Conservation (phyloP, 2,329 filamentous ascomycete genomes). For the Exophiala viscosa region DNA sequence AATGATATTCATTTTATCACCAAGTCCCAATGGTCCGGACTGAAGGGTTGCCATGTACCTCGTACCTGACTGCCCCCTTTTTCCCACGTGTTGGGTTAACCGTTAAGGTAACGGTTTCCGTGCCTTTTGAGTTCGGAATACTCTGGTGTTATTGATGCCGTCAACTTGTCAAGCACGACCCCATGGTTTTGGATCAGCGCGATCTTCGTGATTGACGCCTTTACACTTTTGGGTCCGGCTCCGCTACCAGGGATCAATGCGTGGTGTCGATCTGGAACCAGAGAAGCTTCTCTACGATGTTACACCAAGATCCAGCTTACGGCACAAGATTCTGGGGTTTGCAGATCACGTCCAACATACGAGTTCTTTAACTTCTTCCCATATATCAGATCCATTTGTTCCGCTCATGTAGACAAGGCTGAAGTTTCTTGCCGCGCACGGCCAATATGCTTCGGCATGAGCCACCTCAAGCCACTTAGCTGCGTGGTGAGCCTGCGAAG, state of each 20-base stretch:
- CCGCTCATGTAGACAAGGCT: too few relatives aligned
- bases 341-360: too few relatives aligned
- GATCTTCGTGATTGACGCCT: slow-evolving; percentile 8
- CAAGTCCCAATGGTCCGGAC: too few relatives aligned
- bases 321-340: too few relatives aligned
- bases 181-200: not conserved
- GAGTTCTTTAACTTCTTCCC: too few relatives aligned
- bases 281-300: too few relatives aligned
- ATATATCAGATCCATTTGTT: too few relatives aligned
- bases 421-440: too few relatives aligned
- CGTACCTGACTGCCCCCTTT: not conserved
- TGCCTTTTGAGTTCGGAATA: not conserved
- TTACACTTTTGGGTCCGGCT: not conserved
- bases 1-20: slow-evolving; percentile 4
- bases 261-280: not conserved
- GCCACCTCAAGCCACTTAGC: too few relatives aligned
- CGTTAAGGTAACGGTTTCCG: not conserved
- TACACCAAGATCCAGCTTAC: too few relatives aligned
- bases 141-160: not conserved
- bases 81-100: slow-evolving; percentile 12
- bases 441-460: too few relatives aligned
- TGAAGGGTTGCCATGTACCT: not conserved
- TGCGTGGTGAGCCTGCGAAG: too few relatives aligned
- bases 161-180: not conserved
- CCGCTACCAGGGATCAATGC: not conserved